Evolutionary conservation across 257 asterid genomes (phyloP), one percentile per base, ranked within the genome.

Genomic region (Jasminum sambac): DNA sequence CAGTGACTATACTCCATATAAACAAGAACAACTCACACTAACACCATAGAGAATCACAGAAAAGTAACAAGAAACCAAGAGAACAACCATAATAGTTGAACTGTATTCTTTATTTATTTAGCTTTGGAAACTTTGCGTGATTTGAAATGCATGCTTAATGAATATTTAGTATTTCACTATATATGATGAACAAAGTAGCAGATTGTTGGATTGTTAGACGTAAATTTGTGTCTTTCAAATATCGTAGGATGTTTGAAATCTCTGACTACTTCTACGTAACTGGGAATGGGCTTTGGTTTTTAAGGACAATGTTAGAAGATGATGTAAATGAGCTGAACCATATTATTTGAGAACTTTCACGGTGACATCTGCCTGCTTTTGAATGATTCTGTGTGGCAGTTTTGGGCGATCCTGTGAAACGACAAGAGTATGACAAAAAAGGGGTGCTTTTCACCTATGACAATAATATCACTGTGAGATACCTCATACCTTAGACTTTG

Each of bases 381-480:
- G 11, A 36, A 57, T 42, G 23, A 57, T 61, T 72, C 8, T 76
- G 71, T 71, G n/a, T 63, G 65, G 72, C 96, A 93, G 99, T 95
- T 68, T 66, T 91, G 81, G 91, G 86, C 38, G 95, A 95, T 84
- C 98, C 98, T n/a, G 82, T 64, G 72, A 89, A 89, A 70, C 89
- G 99, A 66, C 88, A 40, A 10, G 97, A 91, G 75, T 95, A 91
- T 82, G 98, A 95, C 87, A 85, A 79, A 82, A 82, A 86, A 55
- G 99, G 96, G 74, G 79, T 87, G 82, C 78, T 86, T 36, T 85
- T 65, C 76, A 79, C 87, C 44, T 79, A 80, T 26, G 96, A 94
- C 73, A 77, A 83, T 83, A 85, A 88, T 71, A 83, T 94, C 36
- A 65, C 76, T 52, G 98, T 90, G 68, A 84, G 86, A 36, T 52